Base-by-base conservation (phyloP, 2,329 filamentous ascomycete genomes). In the Pyrenophora seminiperda region DNA sequence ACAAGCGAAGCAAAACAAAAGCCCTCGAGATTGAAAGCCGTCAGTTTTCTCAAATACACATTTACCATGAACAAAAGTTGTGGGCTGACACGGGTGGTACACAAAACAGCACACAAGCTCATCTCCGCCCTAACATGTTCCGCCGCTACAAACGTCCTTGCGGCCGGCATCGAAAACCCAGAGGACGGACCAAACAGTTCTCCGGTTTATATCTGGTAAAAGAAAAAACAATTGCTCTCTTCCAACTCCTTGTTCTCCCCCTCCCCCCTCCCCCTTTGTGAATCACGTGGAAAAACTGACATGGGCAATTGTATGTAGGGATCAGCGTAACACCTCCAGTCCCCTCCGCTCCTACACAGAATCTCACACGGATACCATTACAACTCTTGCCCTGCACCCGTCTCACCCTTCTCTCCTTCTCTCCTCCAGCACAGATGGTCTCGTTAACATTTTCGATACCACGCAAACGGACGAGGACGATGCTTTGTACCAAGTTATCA, bases 381-480 rank as follows among this genome's bases (percentile, higher is more conserved):
- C 84, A 2, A 79, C 82, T 59, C 73, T 86, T 1, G 77, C 79
- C 65, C 85, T 86, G 62, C 85, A 89, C 70, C 85, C 86, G 0
- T 75, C 73, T 2, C 76, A 82, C 40, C 78, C 82, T 0, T 78
- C 81, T 36, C 76, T 89, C 13, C 80, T 93, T 5, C 78, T 93
- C 9, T 90, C 88, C 1, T 88, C 88, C 34, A 90, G 88, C 30
- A 93, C 89, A 11, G 90, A 94, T 72, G 89, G 89, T 5, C 81
- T 93, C 1, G 81, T 93, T 62, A 91, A 89, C 65, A 77, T 93
- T 37, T 90, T 88, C 73, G 86, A 94, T 74, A 87, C 83, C 14
- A 79, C 80, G 39, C 64, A 72, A 38, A 57, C 58, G 6, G 80
- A 89, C 50, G 89, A 93, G 72, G 89, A 93, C 66, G 89, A 93